These are phyloP conservation scores for Tolypocladium tropicale DNA, from an alignment of 2,329 filamentous ascomycete genomes.

Conservation along the genomic window DNA sequence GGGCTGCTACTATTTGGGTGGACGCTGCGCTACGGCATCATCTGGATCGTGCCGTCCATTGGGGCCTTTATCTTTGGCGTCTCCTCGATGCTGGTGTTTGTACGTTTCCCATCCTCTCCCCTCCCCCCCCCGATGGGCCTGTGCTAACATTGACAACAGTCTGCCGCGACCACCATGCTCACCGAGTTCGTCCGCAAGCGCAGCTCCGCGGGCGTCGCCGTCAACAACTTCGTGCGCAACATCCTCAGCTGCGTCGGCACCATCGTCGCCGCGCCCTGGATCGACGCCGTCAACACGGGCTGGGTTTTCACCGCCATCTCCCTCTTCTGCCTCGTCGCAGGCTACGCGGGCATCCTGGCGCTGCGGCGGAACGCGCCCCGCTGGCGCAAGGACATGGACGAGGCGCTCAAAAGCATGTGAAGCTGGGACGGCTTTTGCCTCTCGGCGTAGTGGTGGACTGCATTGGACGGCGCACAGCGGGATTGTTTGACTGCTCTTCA, in stretches of 20 bases:
- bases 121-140: neutral
- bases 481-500: too few species aligned
- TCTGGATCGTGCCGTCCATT: conserved; percentile 52
- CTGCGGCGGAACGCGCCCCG: conserved; percentile 49
- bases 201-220: conserved; percentile 62
- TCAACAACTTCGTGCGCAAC: conserved; percentile 75
- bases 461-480: neutral
- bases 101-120: conserved; percentile 11
- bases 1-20: conserved; percentile 71
- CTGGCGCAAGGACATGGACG: conserved; percentile 58
- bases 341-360: conserved; percentile 46
- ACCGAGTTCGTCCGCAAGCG: conserved; percentile 72
- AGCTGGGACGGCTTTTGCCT: neutral
- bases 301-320: conserved; percentile 59
- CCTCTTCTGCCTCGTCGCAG: conserved; percentile 44
- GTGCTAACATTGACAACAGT: conserved; percentile 12
- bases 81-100: conserved; percentile 73
- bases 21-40: conserved; percentile 54
- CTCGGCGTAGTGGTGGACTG: neutral
- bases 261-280: conserved; percentile 60
- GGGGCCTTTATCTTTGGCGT: conserved; percentile 67
- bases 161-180: conserved; percentile 67
- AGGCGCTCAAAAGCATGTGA: conserved; percentile 21
- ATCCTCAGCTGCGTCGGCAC: conserved; percentile 65
- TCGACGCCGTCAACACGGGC: conserved; percentile 60